Conservation (phyloP, 805 yeast species). For the Saccharomycopsis javanensis region DNA sequence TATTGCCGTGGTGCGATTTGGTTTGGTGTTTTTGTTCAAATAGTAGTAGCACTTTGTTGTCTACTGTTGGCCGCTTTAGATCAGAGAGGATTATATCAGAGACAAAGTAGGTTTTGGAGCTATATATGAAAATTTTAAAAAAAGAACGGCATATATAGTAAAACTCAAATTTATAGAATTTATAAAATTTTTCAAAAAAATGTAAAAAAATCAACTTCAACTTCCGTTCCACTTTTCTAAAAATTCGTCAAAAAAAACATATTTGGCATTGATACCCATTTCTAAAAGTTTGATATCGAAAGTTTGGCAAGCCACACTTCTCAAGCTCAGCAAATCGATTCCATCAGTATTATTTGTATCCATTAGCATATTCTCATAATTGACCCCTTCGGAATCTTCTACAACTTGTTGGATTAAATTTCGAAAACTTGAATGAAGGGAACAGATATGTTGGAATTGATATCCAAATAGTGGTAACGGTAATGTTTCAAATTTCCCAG, state of each 20-base stretch:
- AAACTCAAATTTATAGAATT: not conserved
- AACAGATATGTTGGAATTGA: not conserved
- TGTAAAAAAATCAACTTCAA: no score
- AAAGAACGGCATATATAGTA: not conserved
- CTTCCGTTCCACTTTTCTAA: not conserved
- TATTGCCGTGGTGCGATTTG: slow-evolving; percentile 17
- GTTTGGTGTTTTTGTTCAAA: slow-evolving; percentile 18
- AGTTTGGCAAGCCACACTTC: not conserved
- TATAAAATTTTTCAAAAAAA: not conserved
- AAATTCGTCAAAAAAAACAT: slow-evolving; percentile 5
- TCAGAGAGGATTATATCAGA: not conserved
- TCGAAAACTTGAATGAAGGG: not conserved
- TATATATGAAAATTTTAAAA: not conserved
- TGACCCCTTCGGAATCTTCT: not conserved
- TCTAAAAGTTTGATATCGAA: slow-evolving; percentile 3
- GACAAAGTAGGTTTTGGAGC: not conserved
- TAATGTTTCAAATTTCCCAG: not conserved
- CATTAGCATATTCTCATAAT: not conserved
- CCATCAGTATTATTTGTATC: not conserved
- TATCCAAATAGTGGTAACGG: not conserved
- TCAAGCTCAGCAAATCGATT: not conserved
- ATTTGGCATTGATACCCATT: slow-evolving; percentile 5
- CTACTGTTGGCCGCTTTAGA: slow-evolving; percentile 6
- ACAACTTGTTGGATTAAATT: not conserved
- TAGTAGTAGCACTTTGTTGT: slow-evolving; percentile 10